Evolutionary conservation across 1,284 basidiomycete genomes (phyloP).

Genomic region (Apiotrichum porosum): DNA sequence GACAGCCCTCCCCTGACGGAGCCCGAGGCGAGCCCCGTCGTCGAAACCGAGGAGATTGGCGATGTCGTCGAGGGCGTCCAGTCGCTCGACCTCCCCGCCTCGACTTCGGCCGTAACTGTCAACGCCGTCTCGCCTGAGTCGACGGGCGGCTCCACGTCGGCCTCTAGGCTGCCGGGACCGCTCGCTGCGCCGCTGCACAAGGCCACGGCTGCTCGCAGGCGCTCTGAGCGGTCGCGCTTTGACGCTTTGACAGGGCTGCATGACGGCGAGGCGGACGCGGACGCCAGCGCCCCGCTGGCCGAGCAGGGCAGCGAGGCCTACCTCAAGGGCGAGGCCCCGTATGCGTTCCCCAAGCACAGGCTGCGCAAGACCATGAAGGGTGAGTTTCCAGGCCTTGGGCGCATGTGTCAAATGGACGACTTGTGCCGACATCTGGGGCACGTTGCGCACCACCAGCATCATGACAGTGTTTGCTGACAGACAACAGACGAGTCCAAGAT

Average conservation of each 20-base stretch:
- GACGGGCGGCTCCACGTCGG: no score
- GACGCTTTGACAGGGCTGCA: constrained; percentile 42
- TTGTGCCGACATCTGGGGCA: no score
- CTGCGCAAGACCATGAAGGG: constrained; percentile 49
- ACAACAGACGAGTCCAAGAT: constrained; percentile 50
- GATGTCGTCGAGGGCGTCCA: background rate
- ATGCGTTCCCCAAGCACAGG: constrained; percentile 48
- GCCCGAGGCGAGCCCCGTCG: constrained; percentile 7
- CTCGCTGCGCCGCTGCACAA: background rate
- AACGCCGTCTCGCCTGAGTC: background rate
- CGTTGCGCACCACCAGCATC: no score
- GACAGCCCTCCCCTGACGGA: constrained; percentile 33
- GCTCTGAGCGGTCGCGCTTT: constrained; percentile 15
- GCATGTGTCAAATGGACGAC: no score
- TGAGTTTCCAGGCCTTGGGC: constrained; percentile 22
- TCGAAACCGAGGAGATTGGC: background rate
- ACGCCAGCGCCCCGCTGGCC: constrained; percentile 37
- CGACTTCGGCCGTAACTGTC: background rate
- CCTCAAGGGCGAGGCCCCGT: constrained; percentile 29
- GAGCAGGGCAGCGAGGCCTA: constrained; percentile 40
- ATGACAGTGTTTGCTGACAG: no score
- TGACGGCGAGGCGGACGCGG: constrained; percentile 49
- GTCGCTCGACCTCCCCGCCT: no score
- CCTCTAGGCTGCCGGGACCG: background rate
- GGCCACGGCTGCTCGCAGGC: background rate